phyloP scores from a whole-genome alignment of 768 basidiomycete genomes.

The Amanita fuliginea region DNA sequence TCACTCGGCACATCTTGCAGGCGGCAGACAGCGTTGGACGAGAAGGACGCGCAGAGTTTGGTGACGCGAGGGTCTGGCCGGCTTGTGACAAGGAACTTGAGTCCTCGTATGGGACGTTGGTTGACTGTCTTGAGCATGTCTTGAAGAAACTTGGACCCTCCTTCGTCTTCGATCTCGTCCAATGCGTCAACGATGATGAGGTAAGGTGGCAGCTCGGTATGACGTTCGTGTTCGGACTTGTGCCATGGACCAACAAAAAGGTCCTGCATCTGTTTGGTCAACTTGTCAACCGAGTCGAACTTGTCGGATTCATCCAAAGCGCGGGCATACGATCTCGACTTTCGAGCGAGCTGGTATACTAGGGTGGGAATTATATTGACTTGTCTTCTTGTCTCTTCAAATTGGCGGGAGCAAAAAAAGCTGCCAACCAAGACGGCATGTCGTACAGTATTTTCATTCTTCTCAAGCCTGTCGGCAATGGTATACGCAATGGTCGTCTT shows the following conservation, averaged over 20 bases:
- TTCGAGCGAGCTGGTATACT: too few relatives aligned
- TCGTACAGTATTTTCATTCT: slow-evolving; percentile 1
- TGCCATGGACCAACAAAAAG: slow-evolving; percentile 15
- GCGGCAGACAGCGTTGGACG: slow-evolving; percentile 6
- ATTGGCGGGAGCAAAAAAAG: too few relatives aligned
- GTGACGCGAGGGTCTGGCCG: slow-evolving; percentile 11
- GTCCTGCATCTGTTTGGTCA: slow-evolving; percentile 9
- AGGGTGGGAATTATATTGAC: too few relatives aligned
- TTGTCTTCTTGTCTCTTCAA: too few relatives aligned
- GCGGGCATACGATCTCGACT: too few relatives aligned
- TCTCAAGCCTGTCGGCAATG: slow-evolving; percentile 11
- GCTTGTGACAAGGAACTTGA: slow-evolving; percentile 16
- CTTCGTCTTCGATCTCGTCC: slow-evolving; percentile 12
- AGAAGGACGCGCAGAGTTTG: slow-evolving; percentile 6
- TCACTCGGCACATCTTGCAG: slow-evolving; percentile 9
- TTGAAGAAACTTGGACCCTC: slow-evolving; percentile 11
- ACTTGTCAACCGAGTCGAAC: slow-evolving; percentile 6
- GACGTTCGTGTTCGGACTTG: background rate
- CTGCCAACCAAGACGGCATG: too few relatives aligned
- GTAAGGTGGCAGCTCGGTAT: slow-evolving; percentile 4
- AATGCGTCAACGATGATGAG: slow-evolving; percentile 16
- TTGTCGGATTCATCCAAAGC: too few relatives aligned
- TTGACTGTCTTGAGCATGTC: slow-evolving; percentile 10
- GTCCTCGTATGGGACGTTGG: slow-evolving; percentile 5
- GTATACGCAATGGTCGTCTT: slow-evolving; percentile 19